Base-by-base conservation (phyloP, 2,329 filamentous ascomycete genomes). In the Exophiala viscosa region DNA sequence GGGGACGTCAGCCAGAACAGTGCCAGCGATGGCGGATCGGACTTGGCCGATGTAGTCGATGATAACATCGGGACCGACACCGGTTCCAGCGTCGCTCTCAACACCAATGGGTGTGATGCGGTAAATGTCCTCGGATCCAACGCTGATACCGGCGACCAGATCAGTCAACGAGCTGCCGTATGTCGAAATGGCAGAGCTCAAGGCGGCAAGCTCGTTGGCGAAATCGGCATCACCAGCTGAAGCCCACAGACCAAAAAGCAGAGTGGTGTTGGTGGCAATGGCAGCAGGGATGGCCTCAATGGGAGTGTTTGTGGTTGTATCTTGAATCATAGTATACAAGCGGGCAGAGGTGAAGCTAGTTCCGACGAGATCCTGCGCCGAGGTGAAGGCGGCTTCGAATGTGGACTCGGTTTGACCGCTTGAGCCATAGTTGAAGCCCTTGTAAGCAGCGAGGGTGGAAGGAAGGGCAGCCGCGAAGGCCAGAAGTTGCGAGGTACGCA, bases 111-210 rank as follows among this genome's bases (percentile, higher is more conserved):
- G 78, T 0, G 86, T 85, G 67, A 76, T 79, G 64, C 86, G 84
- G 76, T 90, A 90, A 41, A 90, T 77, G 66, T 93, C 88, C 75
- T 93, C 88, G 60, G 79, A 86, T 53, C 88, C 88, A 36, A 92
- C 80, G 0, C 86, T 89, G 68, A 92, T 89, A 65, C 87, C 88
- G 45, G 81, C 83, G 32, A 92, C 81, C n/a, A 86, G 73, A 52
- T 77, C 73, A 32, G 78, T 77, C 63, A 91, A 81, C 45, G 76
- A 72, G 6, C 71, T 69, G 52, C 86, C 87, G 65, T 87, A 88
- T 65, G 81, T 74, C 39, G 70, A 57, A 53, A 88, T 84, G 55
- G 87, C 85, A 40, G 75, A 73, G 66, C 80, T 78, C 38, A 93
- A 75, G 11, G 88, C 87, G 2, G 73, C 66, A 44, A 92, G 72